Evolutionary conservation across 805 yeast genomes (phyloP), one percentile per base, ranked within the genome.

Genomic region (Lachancea sp.): DNA sequence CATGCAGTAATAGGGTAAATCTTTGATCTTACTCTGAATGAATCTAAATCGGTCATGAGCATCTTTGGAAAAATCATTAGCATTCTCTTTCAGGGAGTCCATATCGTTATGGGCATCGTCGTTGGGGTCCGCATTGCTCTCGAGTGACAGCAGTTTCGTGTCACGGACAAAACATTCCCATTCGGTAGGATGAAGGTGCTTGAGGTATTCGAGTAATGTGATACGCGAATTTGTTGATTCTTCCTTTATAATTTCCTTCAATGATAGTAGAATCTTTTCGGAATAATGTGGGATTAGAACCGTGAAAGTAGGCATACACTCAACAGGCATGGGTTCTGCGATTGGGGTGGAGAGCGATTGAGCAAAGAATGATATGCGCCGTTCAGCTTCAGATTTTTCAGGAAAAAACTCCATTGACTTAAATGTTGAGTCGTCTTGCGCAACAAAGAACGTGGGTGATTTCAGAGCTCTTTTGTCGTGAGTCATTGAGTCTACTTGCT

Each of bases 331-430:
- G 0, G 87, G 80, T 33, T 80, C 87, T 0, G 86, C 83, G 67
- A 87, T 81, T 1, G 95, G 90, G 0, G 94, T 84, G 0, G 95
- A 80, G 31, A 87, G 65, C 0, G 95, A 85, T 55, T 87, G 95
- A 0, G 96, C 96, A 69, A 87, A 87, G 56, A 84, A 87, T 0
- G 95, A 83, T 1, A 87, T 75, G 48, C 96, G 70, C 52, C 96
- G 68, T 54, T 80, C 80, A 0, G 95, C 95, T 55, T 84, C 95
- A 1, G 87, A 75, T 37, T 77, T 75, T 1, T 74, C 58, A 18
- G 76, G 77, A 50, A 81, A 75, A 13, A 77, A 64, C 5, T 78
- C 71, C 38, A 52, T 54, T 3, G 77, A 71, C 48, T 71, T 76
- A 49, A 76, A 70, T 5, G 81, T 67, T 25, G 79, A 80, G 52